A percentile compares a stretch with the other conserved stretches of the same genome.
Evolutionary conservation across 2,329 filamentous ascomycete genomes (phyloP).

Genomic region (Xylariaceae sp.): DNA sequence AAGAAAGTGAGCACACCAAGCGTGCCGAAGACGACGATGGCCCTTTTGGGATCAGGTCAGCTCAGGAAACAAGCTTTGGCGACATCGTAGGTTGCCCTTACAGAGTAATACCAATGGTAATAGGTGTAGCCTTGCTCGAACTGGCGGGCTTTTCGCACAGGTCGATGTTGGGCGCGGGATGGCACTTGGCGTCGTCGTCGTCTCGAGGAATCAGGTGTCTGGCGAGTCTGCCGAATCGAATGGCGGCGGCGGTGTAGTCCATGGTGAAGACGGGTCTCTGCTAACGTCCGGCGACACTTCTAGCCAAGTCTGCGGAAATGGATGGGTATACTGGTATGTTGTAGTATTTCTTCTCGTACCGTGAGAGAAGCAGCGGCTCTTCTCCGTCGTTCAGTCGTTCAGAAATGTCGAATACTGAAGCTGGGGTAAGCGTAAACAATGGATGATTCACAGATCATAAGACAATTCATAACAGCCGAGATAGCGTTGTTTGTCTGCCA

Average conservation of each 20-base stretch:
- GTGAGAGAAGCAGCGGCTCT: background rate
- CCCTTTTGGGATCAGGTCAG: conserved; percentile 18
- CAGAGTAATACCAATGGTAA: conserved; percentile 24
- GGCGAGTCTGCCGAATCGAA: conserved; percentile 19
- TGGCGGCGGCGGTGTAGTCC: conserved; percentile 13
- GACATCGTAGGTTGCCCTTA: conserved; percentile 17
- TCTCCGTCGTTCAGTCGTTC: background rate
- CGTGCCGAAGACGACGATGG: conserved; percentile 20
- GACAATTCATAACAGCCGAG: background rate
- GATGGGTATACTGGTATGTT: background rate
- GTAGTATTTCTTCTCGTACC: background rate
- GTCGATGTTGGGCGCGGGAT: conserved; percentile 27
- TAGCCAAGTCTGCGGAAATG: background rate
- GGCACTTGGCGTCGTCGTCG: conserved; percentile 20
- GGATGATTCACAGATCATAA: conserved; percentile 1
- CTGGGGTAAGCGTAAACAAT: conserved; percentile 2
- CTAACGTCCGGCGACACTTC: background rate
- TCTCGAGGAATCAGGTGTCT: conserved; percentile 20
- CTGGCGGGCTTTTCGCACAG: conserved; percentile 29
- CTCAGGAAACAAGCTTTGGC: background rate
- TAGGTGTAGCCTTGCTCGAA: conserved; percentile 18
- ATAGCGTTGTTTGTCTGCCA: background rate
- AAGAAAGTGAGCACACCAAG: conserved; percentile 22
- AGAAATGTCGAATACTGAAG: background rate
- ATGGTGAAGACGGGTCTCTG: background rate